Conservation (phyloP, 371 early-diverging fungal genomes). For the Mortierella sp. region DNA sequence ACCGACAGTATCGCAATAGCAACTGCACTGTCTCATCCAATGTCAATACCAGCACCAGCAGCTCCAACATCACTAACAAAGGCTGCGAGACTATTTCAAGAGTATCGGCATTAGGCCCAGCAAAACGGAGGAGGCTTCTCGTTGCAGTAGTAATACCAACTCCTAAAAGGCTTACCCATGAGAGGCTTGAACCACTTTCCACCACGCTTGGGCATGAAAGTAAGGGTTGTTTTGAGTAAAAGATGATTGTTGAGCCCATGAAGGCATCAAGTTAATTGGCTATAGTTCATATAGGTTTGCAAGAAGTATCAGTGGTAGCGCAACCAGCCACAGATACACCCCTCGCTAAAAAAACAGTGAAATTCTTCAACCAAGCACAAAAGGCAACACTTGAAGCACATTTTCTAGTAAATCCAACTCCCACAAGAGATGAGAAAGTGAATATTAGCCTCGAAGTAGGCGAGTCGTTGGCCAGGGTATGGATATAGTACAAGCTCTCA, state of each 20-base stretch:
- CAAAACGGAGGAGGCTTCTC: slow-evolving; percentile 5
- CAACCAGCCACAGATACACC: neutral
- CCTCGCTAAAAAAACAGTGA: neutral
- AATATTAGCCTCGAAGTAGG: neutral
- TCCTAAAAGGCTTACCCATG: neutral
- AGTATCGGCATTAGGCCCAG: neutral
- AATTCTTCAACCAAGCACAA: slow-evolving; percentile 1
- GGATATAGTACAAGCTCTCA: neutral
- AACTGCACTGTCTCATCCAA: neutral
- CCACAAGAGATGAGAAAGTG: neutral
- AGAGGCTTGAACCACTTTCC: neutral
- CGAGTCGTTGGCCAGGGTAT: slow-evolving; percentile 5
- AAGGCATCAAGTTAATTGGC: neutral
- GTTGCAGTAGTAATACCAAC: slow-evolving; percentile 7
- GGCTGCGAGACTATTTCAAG: neutral
- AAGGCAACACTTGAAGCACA: neutral
- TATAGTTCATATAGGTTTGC: neutral
- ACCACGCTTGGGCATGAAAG: neutral
- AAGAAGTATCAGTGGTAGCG: neutral
- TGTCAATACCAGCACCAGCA: neutral
- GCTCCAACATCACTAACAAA: neutral
- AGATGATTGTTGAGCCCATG: neutral
- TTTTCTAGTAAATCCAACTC: slow-evolving; percentile 2
- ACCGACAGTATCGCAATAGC: neutral
- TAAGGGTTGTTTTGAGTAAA: neutral